A percentile compares a stretch with the other conserved stretches of the same genome.
phyloP scores from a whole-genome alignment of 257 asterid species.

The Striga asiatica region DNA sequence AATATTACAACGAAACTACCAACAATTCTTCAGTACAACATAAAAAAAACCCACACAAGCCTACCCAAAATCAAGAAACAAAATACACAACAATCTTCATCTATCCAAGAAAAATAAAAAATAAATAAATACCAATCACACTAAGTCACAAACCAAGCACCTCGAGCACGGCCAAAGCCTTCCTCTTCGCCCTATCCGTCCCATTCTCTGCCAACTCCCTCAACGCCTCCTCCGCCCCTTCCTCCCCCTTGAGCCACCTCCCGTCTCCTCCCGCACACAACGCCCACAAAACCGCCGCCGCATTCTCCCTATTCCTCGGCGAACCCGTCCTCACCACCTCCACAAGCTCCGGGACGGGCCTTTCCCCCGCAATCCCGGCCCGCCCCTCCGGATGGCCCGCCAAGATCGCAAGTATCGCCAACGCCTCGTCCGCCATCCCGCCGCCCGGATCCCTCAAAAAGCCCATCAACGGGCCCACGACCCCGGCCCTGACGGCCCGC shows the following conservation, averaged over 20 bases:
- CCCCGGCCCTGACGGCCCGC: conserved; percentile 77
- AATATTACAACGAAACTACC: too few relatives aligned
- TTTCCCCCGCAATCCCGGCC: conserved; percentile 52
- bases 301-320: conserved; percentile 80
- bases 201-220: conserved; percentile 77
- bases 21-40: too few relatives aligned
- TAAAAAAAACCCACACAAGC: too few relatives aligned
- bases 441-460: conserved; percentile 77
- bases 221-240: conserved; percentile 74
- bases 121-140: too few relatives aligned
- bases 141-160: too few relatives aligned
- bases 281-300: conserved; percentile 76
- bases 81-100: too few relatives aligned
- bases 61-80: too few relatives aligned
- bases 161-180: conserved; percentile 73
- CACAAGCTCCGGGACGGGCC: conserved; percentile 52
- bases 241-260: conserved; percentile 51
- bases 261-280: conserved; percentile 52
- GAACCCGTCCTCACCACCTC: conserved; percentile 81
- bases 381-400: conserved; percentile 87
- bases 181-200: conserved; percentile 87
- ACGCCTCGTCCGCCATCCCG: conserved; percentile 93
- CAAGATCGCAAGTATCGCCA: conserved; percentile 84
- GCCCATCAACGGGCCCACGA: conserved; percentile 63
- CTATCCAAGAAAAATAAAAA: too few relatives aligned